Evolutionary conservation across 225 moss, liverwort and hornwort genomes (phyloP), one percentile per base, ranked within the genome.

Genomic region (Bryum argenteum): DNA sequence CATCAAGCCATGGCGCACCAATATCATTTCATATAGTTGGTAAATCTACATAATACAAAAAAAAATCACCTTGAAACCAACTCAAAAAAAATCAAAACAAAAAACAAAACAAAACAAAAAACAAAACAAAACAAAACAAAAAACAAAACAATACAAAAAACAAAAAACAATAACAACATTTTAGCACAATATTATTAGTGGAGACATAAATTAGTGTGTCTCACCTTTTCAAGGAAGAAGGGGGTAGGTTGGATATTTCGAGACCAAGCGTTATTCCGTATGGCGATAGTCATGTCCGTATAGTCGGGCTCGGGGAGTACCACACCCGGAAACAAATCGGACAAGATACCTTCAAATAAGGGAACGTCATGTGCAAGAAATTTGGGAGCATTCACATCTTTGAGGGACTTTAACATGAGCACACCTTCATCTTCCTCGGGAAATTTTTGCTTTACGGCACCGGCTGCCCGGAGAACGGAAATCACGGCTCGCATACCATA

Each of bases 1-100:
- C 93, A 94, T 94, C 13, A 94, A 59, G 19, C 93, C 93, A 59
- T 91, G 93, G 14, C 89, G 83, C 37, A 94, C 93, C 18, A 94
- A 53, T 71, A 94, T 94, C 93, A 94, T 91, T 72, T 94, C 93
- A 55, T 91, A 94, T 2, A 94, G 57, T 7, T 91, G 91, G 72
- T 84, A 91, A 28, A 94, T 90, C 93, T 94, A 62, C 56, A 74
- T 3, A 5, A 22, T 0, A 39, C 9, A 1, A 0, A 8, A 5
- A 47, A 38, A 63, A 0, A 9, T 10, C 14, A 26, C 21, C 6
- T 20, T n/a, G n/a, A 54, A 39, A 19, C n/a, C n/a, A n/a, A n/a
- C n/a, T n/a, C 1, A 71, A 0, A 40, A 0, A 8, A 2, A 12
- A 71, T 54, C 1, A 26, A 7, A n/a, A n/a, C n/a, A n/a, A n/a